Percentiles rank a stretch among this genome's conserved stretches.
phyloP scores from a whole-genome alignment of 2,329 filamentous ascomycete species.

The Penicillium thymicola region DNA sequence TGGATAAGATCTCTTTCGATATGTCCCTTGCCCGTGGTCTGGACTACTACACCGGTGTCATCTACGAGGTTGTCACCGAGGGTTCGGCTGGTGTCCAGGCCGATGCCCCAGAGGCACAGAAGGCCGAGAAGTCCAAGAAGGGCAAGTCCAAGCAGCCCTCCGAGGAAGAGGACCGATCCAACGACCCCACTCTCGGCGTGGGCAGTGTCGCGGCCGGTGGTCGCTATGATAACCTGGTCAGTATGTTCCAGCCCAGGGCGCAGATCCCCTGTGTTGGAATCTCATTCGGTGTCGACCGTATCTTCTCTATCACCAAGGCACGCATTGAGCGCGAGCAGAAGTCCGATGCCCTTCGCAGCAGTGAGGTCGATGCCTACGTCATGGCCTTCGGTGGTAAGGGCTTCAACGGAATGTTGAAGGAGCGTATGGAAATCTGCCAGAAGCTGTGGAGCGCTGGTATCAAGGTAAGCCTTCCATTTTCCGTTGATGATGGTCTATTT shows the following conservation, averaged over 20 bases:
- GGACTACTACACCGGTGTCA: conserved; percentile 90
- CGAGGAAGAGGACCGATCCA: conserved; percentile 66
- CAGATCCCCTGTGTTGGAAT: conserved; percentile 89
- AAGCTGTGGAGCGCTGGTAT: conserved; percentile 82
- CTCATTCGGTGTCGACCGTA: conserved; percentile 92
- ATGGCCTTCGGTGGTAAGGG: conserved; percentile 92
- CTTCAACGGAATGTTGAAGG: conserved; percentile 73
- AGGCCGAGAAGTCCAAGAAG: conserved; percentile 41
- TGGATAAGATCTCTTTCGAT: conserved; percentile 79
- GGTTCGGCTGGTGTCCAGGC: conserved; percentile 59
- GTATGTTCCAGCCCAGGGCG: conserved; percentile 84
- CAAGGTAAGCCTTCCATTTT: conserved; percentile 54
- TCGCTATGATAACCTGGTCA: conserved; percentile 87
- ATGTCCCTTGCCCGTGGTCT: conserved; percentile 84
- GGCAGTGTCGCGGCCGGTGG: conserved; percentile 87
- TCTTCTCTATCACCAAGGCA: conserved; percentile 87
- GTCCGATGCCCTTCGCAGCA: conserved; percentile 56
- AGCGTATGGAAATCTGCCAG: conserved; percentile 77
- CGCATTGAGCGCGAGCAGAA: conserved; percentile 61
- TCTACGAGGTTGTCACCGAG: conserved; percentile 85
- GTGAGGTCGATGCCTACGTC: conserved; percentile 84
- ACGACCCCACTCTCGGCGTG: conserved; percentile 77
- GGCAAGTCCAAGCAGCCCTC: conserved; percentile 52
- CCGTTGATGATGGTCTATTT: background rate
- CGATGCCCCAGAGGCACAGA: conserved; percentile 36